Evolutionary conservation across 345 rosid genomes (phyloP).

Genomic region (Citrus australasica): DNA sequence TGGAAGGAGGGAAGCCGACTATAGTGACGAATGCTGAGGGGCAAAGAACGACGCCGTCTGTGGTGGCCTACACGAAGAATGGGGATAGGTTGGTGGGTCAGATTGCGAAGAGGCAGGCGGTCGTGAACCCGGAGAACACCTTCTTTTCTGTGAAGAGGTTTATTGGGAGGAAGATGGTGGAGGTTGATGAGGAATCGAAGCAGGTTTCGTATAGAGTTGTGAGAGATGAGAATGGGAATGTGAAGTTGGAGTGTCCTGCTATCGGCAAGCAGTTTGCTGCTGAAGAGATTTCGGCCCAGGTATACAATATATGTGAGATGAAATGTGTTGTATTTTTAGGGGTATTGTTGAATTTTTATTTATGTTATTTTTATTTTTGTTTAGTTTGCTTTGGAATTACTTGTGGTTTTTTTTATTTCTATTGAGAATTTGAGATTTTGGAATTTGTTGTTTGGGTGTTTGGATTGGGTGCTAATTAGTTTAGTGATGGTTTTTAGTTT

Average conservation of each 20-base stretch:
- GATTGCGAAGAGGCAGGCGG: constrained; percentile 96
- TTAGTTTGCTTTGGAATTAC: too few species aligned
- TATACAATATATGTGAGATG: constrained; percentile 10
- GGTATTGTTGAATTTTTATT: not conserved
- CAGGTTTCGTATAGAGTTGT: constrained; percentile 86
- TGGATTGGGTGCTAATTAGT: not conserved
- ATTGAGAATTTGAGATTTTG: not conserved
- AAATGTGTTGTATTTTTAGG: not conserved
- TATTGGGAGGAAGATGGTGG: constrained; percentile 94
- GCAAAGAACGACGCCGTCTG: constrained; percentile 96
- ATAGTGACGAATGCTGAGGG: constrained; percentile 96
- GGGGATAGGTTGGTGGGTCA: constrained; percentile 96
- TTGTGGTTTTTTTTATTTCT: too few species aligned
- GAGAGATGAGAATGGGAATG: constrained; percentile 92
- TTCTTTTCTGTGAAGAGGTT: constrained; percentile 98
- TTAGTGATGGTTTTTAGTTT: not conserved
- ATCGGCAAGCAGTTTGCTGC: constrained; percentile 91
- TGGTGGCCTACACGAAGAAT: constrained; percentile 84
- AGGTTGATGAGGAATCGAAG: constrained; percentile 94
- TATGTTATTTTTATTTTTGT: not conserved
- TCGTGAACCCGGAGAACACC: constrained; percentile 97
- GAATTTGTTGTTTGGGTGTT: not conserved
- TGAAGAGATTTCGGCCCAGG: constrained; percentile 99
- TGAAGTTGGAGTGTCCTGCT: constrained; percentile 91
- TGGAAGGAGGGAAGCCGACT: constrained; percentile 99